Percentiles rank a stretch among this genome's conserved stretches.
Evolutionary conservation across 2,329 filamentous ascomycete species (phyloP).

Genomic region (Phyllosticta citrichinensis): DNA sequence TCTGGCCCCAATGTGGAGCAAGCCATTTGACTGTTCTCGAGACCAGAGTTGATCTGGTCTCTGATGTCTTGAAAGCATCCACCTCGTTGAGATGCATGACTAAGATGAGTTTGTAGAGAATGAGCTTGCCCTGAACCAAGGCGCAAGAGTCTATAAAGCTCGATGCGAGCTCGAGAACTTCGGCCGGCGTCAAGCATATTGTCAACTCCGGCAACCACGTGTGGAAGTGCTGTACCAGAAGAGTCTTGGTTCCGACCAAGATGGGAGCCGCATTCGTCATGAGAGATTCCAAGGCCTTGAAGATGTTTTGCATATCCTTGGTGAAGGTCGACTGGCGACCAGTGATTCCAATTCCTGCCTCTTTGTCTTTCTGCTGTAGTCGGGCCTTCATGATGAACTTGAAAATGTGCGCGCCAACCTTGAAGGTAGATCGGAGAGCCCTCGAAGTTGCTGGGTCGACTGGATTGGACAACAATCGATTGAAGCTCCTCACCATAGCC

Average conservation of each 20-base stretch:
- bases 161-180: slow-evolving; percentile 83
- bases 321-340: slow-evolving; percentile 63
- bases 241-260: slow-evolving; percentile 84
- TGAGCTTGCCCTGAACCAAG: slow-evolving; percentile 77
- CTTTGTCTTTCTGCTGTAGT: slow-evolving; percentile 78
- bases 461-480: slow-evolving; percentile 69
- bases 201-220: slow-evolving; percentile 90
- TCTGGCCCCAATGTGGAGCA: slow-evolving; percentile 81
- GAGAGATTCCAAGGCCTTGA: slow-evolving; percentile 78
- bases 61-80: slow-evolving; percentile 67
- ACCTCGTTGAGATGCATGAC: slow-evolving; percentile 85
- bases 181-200: slow-evolving; percentile 64
- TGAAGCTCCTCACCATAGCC: slow-evolving; percentile 78
- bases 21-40: slow-evolving; percentile 85
- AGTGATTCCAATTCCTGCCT: slow-evolving; percentile 76
- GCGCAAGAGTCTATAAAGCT: slow-evolving; percentile 90
- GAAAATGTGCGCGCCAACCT: slow-evolving; percentile 84
- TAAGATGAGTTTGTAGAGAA: slow-evolving; percentile 83
- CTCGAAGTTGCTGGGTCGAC: slow-evolving; percentile 75
- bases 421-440: slow-evolving; percentile 82
- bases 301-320: slow-evolving; percentile 73
- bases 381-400: slow-evolving; percentile 91
- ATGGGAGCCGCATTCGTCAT: slow-evolving; percentile 82
- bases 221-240: slow-evolving; percentile 93
- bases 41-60: slow-evolving; percentile 63